Evolutionary conservation across 305 asterid species (phyloP).

Genomic region (Fraxinus dipetala): DNA sequence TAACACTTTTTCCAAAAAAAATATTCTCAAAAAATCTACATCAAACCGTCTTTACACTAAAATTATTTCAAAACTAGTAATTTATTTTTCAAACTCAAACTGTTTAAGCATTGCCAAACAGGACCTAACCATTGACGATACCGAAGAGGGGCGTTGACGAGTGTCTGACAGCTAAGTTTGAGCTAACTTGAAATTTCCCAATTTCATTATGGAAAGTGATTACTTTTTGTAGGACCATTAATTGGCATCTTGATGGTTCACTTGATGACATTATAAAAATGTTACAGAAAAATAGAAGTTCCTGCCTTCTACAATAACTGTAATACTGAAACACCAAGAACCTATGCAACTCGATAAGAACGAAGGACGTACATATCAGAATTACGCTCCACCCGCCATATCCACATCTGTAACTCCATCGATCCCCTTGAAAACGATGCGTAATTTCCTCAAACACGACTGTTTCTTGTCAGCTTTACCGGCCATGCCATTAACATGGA

Average conservation of each 20-base stretch:
- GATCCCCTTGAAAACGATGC: conserved; percentile 64
- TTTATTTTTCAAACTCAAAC: not conserved
- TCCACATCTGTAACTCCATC: conserved; percentile 66
- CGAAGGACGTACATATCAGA: not conserved
- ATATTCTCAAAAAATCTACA: no score
- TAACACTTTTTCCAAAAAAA: no score
- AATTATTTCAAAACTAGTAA: not conserved
- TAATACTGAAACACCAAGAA: conserved; percentile 8
- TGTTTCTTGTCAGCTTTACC: conserved; percentile 84
- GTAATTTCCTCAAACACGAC: conserved; percentile 74
- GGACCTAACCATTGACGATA: not conserved
- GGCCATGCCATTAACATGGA: conserved; percentile 74
- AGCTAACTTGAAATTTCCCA: not conserved
- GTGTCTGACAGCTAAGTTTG: not conserved
- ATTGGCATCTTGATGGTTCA: conserved; percentile 3
- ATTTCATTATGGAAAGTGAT: not conserved
- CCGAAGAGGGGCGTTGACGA: not conserved
- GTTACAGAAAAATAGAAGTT: conserved; percentile 22
- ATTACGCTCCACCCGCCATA: conserved; percentile 85
- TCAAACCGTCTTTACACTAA: not conserved
- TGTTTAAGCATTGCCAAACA: not conserved
- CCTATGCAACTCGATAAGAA: conserved; percentile 12
- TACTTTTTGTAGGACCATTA: not conserved
- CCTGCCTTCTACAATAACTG: conserved; percentile 18
- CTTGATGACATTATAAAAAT: conserved; percentile 5